Evolutionary conservation across 2,329 filamentous ascomycete species (phyloP), one percentile per base, ranked within the genome.

Genomic region (Beauveria bassiana): DNA sequence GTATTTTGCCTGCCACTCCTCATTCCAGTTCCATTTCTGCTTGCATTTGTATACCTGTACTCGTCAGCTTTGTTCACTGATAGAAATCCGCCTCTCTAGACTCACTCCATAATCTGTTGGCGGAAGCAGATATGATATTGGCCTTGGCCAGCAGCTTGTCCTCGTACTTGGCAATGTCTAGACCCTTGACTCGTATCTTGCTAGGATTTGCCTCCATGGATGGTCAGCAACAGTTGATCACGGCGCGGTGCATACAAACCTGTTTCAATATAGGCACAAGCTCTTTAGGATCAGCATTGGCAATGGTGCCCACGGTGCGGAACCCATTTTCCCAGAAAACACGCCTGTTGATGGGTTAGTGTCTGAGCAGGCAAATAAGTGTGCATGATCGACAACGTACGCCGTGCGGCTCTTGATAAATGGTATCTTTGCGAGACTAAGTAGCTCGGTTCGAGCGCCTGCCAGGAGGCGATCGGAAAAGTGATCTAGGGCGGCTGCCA

Each of bases 351-450:
- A 5, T 18, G 51, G 40, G 65, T 54, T 63, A 65, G 61, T 53
- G 20, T 40, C 5, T 52, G 2, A 7, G 18, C 18, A 38, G 34
- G 10, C 16, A 20, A 24, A 52, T 2, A 7, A 28, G 14, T 50
- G n/a, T n/a, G 20, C 42, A 46, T 20, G 28, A 12, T 12, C 6
- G 9, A 5, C 61, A 31, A 70, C 78, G 59, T 79, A 81, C 69
- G 89, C 89, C 16, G 89, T 92, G 60, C 87, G 84, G 68, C 88
- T 90, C 72, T 93, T 92, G 66, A 93, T 82, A 68, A 87, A 91
- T 0, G 87, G 85, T 46, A 92, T 85, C 70, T 87, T 85, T 2
- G 88, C 83, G 69, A 92, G 78, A 3, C 86, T 86, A 10, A 93
- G 74, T 18, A 92, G 77, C 68, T 92, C 89, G 0, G 86, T 81